Base-by-base conservation (phyloP, 352 stramenopile genomes). In the Saprolegnia parasitica region DNA sequence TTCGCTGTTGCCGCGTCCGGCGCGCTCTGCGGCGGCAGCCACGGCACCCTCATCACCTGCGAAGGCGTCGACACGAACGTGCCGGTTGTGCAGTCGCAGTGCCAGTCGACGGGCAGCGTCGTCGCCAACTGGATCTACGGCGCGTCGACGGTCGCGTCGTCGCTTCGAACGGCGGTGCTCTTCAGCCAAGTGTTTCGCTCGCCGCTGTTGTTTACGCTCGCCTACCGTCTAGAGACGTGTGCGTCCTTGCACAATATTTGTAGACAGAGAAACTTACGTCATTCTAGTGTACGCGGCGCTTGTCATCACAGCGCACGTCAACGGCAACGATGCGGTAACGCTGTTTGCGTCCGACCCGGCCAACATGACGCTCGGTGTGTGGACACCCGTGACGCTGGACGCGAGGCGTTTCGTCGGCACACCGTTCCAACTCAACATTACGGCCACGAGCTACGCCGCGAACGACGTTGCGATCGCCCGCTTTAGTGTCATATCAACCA, bases 351-450 rank as follows among this genome's bases (percentile, higher is more conserved):
- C 42, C 1, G 18, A 15, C 8, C 18, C 11, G 13, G 42, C 42
- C 18, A 49, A 49, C 42, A n/a, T 49, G 13, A 60, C 52, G 11
- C 11, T 60, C 35, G 9, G 52, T 3, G 35, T 40, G 13, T 60
- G 52, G 52, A 26, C 16, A 8, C 35, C 52, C 16, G 35, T 24
- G 16, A 60, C 11, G 11, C 24, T 60, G 11, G 52, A 60, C 11
- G 13, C 20, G 13, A 4, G 52, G 11, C 9, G 1, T 4, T 60
- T 42, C 1, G 35, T 9, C 20, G 52, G 52, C 16, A 42, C 35
- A 42, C 52, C 52, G 16, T 60, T 21, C 20, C 13, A 3, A 16
- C 52, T 60, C 35, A 60, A 60, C 52, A 60, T 60, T 9, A 60
- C 52, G 11, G 52, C 52, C 1, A 35, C 35, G 16, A 60, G 24